phyloP scores from a whole-genome alignment of 164 flowering plant species.

The Kalanchoe fedtschenkoi region DNA sequence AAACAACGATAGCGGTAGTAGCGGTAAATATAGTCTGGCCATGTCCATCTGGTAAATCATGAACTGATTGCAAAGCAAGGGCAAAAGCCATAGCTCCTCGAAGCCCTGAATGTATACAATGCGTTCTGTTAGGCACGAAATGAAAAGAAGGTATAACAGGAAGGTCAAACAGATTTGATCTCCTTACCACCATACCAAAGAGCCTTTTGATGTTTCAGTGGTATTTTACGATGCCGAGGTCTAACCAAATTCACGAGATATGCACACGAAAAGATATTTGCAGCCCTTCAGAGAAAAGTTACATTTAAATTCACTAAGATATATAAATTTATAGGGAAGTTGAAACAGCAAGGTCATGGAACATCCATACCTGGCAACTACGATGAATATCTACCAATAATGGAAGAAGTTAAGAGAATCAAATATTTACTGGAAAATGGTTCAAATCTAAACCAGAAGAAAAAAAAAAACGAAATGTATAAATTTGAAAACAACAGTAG shows the following conservation, averaged over 20 bases:
- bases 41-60: slow-evolving; percentile 98
- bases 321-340: not conserved
- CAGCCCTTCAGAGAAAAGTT: slow-evolving; percentile 50
- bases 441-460: not conserved
- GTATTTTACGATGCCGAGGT: slow-evolving; percentile 70
- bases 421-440: not conserved
- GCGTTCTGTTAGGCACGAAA: not conserved
- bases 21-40: slow-evolving; percentile 97
- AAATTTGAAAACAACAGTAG: not conserved
- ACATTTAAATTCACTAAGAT: not conserved
- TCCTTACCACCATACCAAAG: slow-evolving; percentile 98
- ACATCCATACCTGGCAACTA: slow-evolving; percentile 68
- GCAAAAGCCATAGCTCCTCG: slow-evolving; percentile 99
- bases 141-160: not conserved
- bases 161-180: slow-evolving; percentile 8
- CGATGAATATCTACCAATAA: slow-evolving; percentile 59
- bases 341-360: not conserved
- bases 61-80: slow-evolving; percentile 92
- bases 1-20: slow-evolving; percentile 92
- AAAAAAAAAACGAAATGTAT: slow-evolving; percentile 11
- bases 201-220: slow-evolving; percentile 86
- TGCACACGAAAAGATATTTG: slow-evolving; percentile 90
- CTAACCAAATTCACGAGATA: slow-evolving; percentile 84
- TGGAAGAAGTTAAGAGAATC: slow-evolving; percentile 32
- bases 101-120: slow-evolving; percentile 51